Percentiles rank a stretch among this genome's conserved stretches.
Evolutionary conservation across 306 rosid genomes (phyloP).

Genomic region (Fragaria ananassa): DNA sequence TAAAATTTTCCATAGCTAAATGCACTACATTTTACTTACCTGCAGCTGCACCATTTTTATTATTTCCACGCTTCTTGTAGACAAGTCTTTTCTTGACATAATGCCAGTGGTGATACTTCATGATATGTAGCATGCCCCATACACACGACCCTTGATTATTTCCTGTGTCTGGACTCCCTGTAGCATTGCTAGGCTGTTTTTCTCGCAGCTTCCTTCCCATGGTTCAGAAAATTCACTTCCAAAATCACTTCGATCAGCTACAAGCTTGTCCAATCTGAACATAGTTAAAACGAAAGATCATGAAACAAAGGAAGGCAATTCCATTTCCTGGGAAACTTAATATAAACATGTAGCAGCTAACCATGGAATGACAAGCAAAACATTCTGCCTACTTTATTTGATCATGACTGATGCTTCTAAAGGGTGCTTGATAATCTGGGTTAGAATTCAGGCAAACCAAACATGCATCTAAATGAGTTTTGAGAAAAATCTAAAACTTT

Average conservation of each 20-base stretch:
- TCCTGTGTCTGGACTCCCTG: conserved; percentile 11
- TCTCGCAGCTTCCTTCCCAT: conserved; percentile 42
- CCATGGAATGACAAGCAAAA: background rate
- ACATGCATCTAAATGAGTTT: background rate
- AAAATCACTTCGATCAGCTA: conserved; percentile 4
- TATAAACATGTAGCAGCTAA: background rate
- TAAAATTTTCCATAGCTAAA: background rate
- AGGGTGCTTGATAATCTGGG: background rate
- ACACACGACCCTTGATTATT: conserved; percentile 36
- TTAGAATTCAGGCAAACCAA: background rate
- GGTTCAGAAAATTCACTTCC: conserved; percentile 14
- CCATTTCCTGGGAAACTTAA: background rate
- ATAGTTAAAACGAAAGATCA: background rate
- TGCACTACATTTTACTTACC: conserved; percentile 25
- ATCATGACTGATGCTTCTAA: background rate
- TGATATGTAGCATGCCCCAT: conserved; percentile 54
- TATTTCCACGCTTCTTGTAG: conserved; percentile 26
- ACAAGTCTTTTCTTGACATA: conserved; percentile 48
- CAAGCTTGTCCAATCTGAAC: conserved; percentile 26
- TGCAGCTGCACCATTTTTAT: conserved; percentile 23
- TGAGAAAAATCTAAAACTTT: background rate
- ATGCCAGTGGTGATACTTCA: conserved; percentile 65
- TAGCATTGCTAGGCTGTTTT: conserved; percentile 13
- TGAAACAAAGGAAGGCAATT: background rate
- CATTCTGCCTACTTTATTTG: background rate